Percentiles rank a stretch among this genome's conserved stretches.
These are phyloP conservation scores for Flaveria brownii DNA, from an alignment of 129 eudicot species.

Conservation along the genomic window DNA sequence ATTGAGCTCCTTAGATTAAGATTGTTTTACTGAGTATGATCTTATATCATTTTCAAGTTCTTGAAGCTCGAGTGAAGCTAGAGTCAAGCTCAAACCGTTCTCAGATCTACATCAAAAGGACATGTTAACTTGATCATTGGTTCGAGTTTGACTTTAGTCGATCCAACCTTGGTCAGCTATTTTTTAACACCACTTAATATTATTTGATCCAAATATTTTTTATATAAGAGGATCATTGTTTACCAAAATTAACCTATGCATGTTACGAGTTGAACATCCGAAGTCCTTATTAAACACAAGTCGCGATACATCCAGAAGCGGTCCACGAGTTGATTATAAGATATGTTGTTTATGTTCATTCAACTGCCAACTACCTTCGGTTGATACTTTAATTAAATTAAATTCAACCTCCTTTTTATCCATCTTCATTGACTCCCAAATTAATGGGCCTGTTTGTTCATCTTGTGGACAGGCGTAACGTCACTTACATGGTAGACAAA, in stretches of 20 bases:
- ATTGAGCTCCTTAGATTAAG: too few relatives aligned
- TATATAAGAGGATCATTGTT: not conserved
- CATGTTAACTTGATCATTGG: too few relatives aligned
- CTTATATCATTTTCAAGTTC: too few relatives aligned
- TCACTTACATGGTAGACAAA: conserved; percentile 17
- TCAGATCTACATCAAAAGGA: too few relatives aligned
- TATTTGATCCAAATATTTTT: too few relatives aligned
- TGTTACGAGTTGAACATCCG: not conserved
- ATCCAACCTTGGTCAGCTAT: too few relatives aligned
- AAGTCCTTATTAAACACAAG: not conserved
- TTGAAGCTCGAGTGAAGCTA: too few relatives aligned
- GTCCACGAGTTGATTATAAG: not conserved
- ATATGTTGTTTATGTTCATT: not conserved
- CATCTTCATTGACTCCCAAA: conserved; percentile 15
- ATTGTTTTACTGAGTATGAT: too few relatives aligned
- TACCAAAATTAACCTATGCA: not conserved
- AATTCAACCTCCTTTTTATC: conserved; percentile 23
- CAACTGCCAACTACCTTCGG: conserved; percentile 29
- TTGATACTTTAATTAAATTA: conserved; percentile 18
- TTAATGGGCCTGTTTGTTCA: conserved; percentile 8
- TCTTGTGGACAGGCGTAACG: conserved; percentile 3
- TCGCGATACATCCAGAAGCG: not conserved
- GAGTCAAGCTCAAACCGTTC: too few relatives aligned
- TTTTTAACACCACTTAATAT: too few relatives aligned
- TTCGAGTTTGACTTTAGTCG: too few relatives aligned